phyloP scores from a whole-genome alignment of 495 filamentous ascomycete species.

The Xylaria scruposa region DNA sequence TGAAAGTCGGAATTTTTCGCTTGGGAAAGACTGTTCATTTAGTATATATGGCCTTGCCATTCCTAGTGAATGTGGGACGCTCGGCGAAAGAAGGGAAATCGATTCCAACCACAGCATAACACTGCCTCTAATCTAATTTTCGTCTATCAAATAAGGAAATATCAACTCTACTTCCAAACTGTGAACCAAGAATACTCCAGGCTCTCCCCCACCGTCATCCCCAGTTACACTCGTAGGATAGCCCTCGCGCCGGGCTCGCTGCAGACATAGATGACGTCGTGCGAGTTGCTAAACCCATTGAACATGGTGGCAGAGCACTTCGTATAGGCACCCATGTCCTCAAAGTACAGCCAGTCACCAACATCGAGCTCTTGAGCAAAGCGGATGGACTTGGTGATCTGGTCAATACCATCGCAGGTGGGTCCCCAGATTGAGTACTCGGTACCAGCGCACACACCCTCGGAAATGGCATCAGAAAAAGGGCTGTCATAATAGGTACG shows the following conservation, averaged over 20 bases:
- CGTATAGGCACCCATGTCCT: conserved; percentile 98
- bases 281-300: conserved; percentile 95
- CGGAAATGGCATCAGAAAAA: conserved; percentile 44
- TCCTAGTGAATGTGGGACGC: neutral
- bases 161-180: neutral
- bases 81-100: conserved; percentile 16
- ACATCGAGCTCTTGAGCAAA: conserved; percentile 79
- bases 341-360: conserved; percentile 98
- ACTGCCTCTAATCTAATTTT: conserved; percentile 25
- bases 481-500: conserved; percentile 57
- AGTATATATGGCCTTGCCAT: conserved; percentile 5
- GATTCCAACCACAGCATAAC: neutral
- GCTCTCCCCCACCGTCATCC: neutral
- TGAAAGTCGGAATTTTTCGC: neutral
- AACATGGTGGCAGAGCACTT: conserved; percentile 96
- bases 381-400: conserved; percentile 77
- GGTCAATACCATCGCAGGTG: conserved; percentile 97
- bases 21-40: conserved; percentile 8
- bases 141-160: conserved; percentile 10
- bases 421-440: conserved; percentile 98
- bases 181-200: neutral
- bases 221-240: conserved; percentile 59
- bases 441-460: conserved; percentile 44
- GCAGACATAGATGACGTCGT: conserved; percentile 91
- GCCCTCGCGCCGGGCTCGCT: conserved; percentile 88